These are phyloP conservation scores for Metschnikowia peoriensis DNA, from an alignment of 805 yeast species.

Conservation along the genomic window DNA sequence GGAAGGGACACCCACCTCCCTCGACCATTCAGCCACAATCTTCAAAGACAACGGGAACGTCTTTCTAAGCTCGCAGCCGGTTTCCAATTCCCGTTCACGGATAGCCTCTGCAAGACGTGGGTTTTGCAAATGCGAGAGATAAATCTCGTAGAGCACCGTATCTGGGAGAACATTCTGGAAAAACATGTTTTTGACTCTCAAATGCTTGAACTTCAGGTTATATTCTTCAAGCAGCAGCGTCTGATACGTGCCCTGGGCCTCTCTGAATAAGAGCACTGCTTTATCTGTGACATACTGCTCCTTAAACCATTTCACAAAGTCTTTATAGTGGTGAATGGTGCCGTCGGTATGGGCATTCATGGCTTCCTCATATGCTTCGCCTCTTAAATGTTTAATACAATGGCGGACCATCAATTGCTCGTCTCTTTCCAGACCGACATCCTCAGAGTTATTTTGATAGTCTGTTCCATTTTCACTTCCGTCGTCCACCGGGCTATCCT, in stretches of 20 bases:
- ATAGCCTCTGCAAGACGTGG: not conserved
- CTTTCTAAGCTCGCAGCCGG: not conserved
- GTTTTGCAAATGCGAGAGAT: not conserved
- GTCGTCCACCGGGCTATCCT: not conserved
- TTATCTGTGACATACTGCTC: not conserved
- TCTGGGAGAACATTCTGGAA: not conserved
- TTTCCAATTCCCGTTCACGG: not conserved
- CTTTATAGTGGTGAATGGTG: not conserved
- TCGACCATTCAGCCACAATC: not conserved
- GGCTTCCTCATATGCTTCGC: not conserved
- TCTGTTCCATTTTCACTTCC: not conserved
- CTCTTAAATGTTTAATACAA: not conserved
- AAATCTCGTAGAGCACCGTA: not conserved
- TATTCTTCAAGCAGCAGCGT: not conserved
- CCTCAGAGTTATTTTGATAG: not conserved
- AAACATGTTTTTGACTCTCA: not conserved
- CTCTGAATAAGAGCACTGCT: not conserved
- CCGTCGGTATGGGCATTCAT: not conserved
- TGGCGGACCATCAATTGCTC: not conserved
- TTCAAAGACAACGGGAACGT: not conserved
- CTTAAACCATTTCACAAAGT: not conserved
- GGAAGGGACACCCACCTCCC: not conserved
- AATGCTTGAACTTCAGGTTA: not conserved
- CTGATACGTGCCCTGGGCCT: not conserved
- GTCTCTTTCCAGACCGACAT: not conserved